These are phyloP conservation scores for Papiliotrema nemorosa DNA, from an alignment of 1,284 basidiomycete genomes.

Conservation along the genomic window DNA sequence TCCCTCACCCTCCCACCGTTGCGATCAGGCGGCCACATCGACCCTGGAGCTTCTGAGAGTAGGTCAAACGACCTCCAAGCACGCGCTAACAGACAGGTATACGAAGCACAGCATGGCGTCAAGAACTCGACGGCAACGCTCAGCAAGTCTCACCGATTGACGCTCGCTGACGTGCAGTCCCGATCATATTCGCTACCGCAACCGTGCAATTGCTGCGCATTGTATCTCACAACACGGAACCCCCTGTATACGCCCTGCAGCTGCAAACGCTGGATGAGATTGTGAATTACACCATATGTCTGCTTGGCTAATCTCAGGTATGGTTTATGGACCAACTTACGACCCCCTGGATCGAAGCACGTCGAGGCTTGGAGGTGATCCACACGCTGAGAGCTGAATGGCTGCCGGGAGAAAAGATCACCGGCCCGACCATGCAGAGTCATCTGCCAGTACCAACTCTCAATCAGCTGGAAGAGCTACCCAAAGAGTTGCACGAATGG, in stretches of 20 bases:
- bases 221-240: neutral
- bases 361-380: neutral
- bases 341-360: neutral
- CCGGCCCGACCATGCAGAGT: neutral
- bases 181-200: neutral
- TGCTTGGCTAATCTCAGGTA: neutral
- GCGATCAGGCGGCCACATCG: neutral
- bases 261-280: neutral
- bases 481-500: neutral
- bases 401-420: neutral
- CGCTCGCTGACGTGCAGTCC: neutral
- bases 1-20: neutral
- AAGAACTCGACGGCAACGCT: neutral
- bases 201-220: neutral
- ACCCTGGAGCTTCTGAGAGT: neutral
- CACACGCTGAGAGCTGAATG: neutral
- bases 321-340: neutral
- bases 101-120: neutral
- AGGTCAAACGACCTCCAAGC: too few species aligned
- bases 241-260: neutral
- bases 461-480: neutral
- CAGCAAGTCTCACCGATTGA: neutral
- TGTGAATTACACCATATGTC: neutral
- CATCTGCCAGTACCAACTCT: neutral
- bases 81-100: neutral